Percentiles rank a stretch among this genome's conserved stretches.
phyloP scores from a whole-genome alignment of 176 grass and related monocot genomes.

The bread wheat (Triticum aestivum) region DNA sequence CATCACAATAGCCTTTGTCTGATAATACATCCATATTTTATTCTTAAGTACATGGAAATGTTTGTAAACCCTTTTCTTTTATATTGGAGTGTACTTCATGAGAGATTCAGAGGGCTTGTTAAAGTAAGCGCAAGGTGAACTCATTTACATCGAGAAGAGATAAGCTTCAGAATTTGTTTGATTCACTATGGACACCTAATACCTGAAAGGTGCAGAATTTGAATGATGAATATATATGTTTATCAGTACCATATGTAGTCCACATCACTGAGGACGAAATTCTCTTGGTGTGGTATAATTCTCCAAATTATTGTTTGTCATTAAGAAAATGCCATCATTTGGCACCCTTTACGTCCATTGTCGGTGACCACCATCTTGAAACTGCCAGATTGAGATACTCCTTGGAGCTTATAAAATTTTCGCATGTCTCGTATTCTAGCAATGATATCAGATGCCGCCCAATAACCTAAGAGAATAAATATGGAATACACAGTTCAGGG shows the following conservation, averaged over 20 bases:
- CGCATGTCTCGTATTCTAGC: not conserved
- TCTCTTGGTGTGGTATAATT: not conserved
- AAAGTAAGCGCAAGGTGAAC: not conserved
- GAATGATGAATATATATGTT: not conserved
- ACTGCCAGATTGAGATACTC: not conserved
- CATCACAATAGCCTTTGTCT: not conserved
- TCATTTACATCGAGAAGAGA: not conserved
- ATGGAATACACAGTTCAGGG: not conserved
- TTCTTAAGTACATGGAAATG: not conserved
- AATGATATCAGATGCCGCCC: constrained; percentile 23
- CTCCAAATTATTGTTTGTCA: not conserved
- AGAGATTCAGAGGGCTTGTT: not conserved
- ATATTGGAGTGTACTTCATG: not conserved
- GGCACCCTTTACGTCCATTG: not conserved
- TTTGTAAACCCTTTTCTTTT: not conserved
- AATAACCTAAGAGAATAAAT: constrained; percentile 12
- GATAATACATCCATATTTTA: not conserved
- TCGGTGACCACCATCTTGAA: not conserved
- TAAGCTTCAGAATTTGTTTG: not conserved
- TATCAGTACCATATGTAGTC: not conserved
- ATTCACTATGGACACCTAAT: not conserved
- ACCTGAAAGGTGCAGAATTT: not conserved
- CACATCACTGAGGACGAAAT: not conserved
- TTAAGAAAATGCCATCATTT: constrained; percentile 14
- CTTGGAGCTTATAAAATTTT: constrained; percentile 16